Evolutionary conservation across 768 basidiomycete species (phyloP), one percentile per base, ranked within the genome.

Genomic region (Mycena crocata): DNA sequence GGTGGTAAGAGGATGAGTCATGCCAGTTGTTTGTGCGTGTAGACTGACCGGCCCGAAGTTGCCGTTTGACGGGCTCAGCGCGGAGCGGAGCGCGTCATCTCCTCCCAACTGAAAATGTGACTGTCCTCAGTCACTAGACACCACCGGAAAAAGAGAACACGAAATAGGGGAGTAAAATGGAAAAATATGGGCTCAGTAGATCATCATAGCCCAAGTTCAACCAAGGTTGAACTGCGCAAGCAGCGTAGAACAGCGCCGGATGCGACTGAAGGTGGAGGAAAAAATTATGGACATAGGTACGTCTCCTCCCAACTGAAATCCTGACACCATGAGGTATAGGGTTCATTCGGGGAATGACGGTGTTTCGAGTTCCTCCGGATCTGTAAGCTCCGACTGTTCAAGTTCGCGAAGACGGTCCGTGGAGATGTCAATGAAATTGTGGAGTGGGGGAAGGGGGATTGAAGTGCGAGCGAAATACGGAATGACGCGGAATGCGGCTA

Each of bases 401-500:
- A 60, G 28, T 49, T 60, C 58, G 28, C 58, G 58, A 6, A 60
- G 28, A 2, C 31, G 32, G 2, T 60, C 46, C 9, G 58, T 60
- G 42, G 62, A 64, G 2, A 71, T 52, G 44, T 72, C 71, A 1
- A 72, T 31, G 28, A 72, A 66, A 6, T 72, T 45, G n/a, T 67
- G 54, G 40, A 72, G 55, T 7, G 58, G 56, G 0, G 68, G 70
- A 4, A 71, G 49, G 3, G 60, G 26, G 26, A 65, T 59, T 19
- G 39, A 32, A 23, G 42, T 51, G 24, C 67, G 51, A 6, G 71
- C 62, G 23, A 70, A 74, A 61, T 76, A 72, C 1, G 74, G 76
- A 35, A 76, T 69, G 3, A 76, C 62, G 0, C 73, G 71, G 49
- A 78, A 78, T 2, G 72, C 74, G 14, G 72, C 75, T 46, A 61